Conservation (phyloP, 345 rosid genomes). For the Adansonia digitata region DNA sequence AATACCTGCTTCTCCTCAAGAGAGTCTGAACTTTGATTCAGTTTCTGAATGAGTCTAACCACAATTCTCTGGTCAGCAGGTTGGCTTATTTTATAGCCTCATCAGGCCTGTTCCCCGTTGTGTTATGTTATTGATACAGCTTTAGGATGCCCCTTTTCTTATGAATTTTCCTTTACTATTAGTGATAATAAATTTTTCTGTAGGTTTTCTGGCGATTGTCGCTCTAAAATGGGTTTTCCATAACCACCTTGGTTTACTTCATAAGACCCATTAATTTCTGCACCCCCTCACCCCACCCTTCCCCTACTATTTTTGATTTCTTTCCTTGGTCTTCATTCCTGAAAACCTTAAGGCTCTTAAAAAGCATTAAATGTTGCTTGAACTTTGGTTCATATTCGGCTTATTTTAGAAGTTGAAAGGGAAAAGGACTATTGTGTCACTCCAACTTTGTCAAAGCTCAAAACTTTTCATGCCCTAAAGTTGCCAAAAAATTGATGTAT, state of each 20-base stretch:
- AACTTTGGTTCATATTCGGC: not conserved
- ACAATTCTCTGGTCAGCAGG: not conserved
- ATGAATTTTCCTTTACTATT: not conserved
- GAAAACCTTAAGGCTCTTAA: not conserved
- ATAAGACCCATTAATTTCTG: not conserved
- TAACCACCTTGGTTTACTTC: not conserved
- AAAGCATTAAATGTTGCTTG: not conserved
- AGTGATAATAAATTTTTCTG: not conserved
- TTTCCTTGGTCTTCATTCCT: not conserved
- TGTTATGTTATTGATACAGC: not conserved
- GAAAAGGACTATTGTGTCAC: not conserved
- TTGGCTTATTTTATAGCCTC: not conserved
- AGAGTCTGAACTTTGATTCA: not conserved
- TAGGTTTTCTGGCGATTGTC: not conserved
- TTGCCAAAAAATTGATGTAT: not conserved
- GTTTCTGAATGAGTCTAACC: not conserved
- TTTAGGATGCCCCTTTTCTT: not conserved
- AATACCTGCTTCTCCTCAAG: not conserved
- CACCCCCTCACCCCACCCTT: not conserved
- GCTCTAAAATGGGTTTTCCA: not conserved
- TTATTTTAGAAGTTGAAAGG: not conserved
- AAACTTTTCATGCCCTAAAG: not conserved
- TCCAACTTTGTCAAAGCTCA: not conserved
- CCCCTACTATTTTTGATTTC: not conserved
- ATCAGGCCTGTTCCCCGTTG: not conserved